These are phyloP conservation scores for Coniella lustricola DNA, from an alignment of 2,329 filamentous ascomycete species.

Conservation along the genomic window DNA sequence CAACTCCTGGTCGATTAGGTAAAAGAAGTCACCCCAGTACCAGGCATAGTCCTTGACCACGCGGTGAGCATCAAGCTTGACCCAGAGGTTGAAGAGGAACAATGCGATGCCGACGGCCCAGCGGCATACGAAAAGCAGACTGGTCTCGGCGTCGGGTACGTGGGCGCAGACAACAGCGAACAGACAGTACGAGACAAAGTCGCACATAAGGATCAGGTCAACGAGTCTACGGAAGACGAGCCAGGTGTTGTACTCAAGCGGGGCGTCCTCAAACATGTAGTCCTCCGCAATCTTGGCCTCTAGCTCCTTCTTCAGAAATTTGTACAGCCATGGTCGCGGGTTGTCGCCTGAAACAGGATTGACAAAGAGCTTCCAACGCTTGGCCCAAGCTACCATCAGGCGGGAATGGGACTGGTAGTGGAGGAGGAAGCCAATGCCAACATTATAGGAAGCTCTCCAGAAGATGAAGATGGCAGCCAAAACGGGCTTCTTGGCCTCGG, in stretches of 20 bases:
- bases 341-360: constrained; percentile 74
- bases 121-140: constrained; percentile 61
- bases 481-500: constrained; percentile 60
- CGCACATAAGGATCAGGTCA: constrained; percentile 96
- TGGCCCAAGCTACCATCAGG: constrained; percentile 79
- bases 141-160: constrained; percentile 64
- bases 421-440: constrained; percentile 85
- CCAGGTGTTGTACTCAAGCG: constrained; percentile 99
- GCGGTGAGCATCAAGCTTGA: constrained; percentile 93
- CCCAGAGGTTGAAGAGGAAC: constrained; percentile 94
- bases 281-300: constrained; percentile 92
- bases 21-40: constrained; percentile 99
- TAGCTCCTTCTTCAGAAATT: constrained; percentile 77
- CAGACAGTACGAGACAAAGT: constrained; percentile 93
- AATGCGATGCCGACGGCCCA: constrained; percentile 74
- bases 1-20: constrained; percentile 92
- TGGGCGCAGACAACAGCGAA: constrained; percentile 86
- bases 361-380: constrained; percentile 79
- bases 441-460: constrained; percentile 89
- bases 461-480: constrained; percentile 83
- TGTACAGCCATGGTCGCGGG: constrained; percentile 74
- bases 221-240: constrained; percentile 91
- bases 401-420: constrained; percentile 86
- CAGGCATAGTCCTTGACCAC: constrained; percentile 99
- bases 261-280: constrained; percentile 88